Percentiles rank a stretch among this genome's conserved stretches.
phyloP scores from a whole-genome alignment of 257 asterid species.

The Solanum virginianum region DNA sequence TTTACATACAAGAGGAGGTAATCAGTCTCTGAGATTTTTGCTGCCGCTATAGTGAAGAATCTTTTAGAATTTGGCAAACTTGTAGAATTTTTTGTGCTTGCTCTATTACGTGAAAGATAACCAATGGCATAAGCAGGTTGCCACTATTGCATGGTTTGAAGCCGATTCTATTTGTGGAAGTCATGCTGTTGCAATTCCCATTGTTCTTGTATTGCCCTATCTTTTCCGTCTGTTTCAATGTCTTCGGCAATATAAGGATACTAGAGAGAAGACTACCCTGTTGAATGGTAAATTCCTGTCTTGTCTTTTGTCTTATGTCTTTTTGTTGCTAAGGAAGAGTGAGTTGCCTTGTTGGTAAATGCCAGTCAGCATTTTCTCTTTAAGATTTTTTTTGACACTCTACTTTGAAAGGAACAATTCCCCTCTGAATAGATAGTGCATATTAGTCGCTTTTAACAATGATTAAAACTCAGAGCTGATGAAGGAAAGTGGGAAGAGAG shows the following conservation, averaged over 20 bases:
- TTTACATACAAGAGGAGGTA: neutral
- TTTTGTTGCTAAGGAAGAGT: neutral
- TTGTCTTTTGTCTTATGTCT: neutral
- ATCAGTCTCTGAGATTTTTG: neutral
- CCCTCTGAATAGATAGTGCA: neutral
- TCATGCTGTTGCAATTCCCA: slow-evolving; percentile 87
- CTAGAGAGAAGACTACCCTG: slow-evolving; percentile 71
- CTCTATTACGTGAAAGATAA: slow-evolving; percentile 9
- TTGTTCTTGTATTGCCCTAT: slow-evolving; percentile 87
- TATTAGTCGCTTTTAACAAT: neutral
- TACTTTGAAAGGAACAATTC: neutral
- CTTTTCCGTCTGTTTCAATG: slow-evolving; percentile 92
- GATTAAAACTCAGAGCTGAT: neutral
- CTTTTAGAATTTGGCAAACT: neutral
- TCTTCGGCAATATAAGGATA: slow-evolving; percentile 90
- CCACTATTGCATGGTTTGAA: slow-evolving; percentile 99
- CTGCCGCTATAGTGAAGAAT: neutral
- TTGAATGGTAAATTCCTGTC: slow-evolving; percentile 53
- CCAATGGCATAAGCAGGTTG: slow-evolving; percentile 56
- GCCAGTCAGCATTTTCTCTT: neutral
- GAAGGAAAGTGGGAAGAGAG: neutral
- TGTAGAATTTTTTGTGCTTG: slow-evolving; percentile 9
- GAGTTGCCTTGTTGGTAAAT: neutral
- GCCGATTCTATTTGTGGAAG: slow-evolving; percentile 99
- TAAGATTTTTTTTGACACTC: neutral